Evolutionary conservation across 2,329 filamentous ascomycete species (phyloP).

Genomic region (Diplodia scrobiculata): DNA sequence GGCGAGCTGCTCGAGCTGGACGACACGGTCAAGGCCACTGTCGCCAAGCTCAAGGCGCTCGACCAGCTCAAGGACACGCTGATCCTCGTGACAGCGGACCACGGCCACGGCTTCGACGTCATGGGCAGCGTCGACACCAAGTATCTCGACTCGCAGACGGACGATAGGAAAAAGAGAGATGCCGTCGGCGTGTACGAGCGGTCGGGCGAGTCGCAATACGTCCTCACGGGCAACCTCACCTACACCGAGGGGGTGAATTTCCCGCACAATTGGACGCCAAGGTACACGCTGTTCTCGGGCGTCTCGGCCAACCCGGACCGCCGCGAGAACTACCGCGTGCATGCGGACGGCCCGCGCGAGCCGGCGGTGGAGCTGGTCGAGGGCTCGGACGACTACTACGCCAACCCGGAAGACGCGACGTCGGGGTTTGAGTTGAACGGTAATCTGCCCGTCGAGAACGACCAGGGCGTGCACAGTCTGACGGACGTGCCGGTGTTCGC

Average conservation of each 20-base stretch:
- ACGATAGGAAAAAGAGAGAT: constrained; percentile 71
- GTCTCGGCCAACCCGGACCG: constrained; percentile 72
- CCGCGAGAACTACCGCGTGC: constrained; percentile 74
- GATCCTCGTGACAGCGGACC: constrained; percentile 80
- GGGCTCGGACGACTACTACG: constrained; percentile 61
- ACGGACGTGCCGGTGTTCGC: constrained; percentile 64
- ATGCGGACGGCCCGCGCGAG: constrained; percentile 64
- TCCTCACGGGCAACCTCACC: constrained; percentile 59
- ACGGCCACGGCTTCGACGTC: constrained; percentile 87
- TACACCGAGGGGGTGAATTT: constrained; percentile 77
- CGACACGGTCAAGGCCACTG: constrained; percentile 75
- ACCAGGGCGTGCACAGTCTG: constrained; percentile 55
- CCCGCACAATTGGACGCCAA: constrained; percentile 80
- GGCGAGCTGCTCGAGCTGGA: constrained; percentile 84
- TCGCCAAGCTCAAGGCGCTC: constrained; percentile 67
- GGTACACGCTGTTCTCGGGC: constrained; percentile 77
- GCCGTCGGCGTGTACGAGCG: constrained; percentile 73
- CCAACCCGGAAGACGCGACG: constrained; percentile 66
- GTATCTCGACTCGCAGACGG: constrained; percentile 67
- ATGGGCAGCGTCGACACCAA: constrained; percentile 79
- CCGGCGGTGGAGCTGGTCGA: constrained; percentile 61
- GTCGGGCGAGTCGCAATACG: constrained; percentile 76
- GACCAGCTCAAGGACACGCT: constrained; percentile 73
- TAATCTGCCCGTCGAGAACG: constrained; percentile 64
- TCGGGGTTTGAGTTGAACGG: constrained; percentile 75